These are phyloP conservation scores for Pyrenula massariospora DNA, from an alignment of 495 filamentous ascomycete genomes.

Conservation along the genomic window DNA sequence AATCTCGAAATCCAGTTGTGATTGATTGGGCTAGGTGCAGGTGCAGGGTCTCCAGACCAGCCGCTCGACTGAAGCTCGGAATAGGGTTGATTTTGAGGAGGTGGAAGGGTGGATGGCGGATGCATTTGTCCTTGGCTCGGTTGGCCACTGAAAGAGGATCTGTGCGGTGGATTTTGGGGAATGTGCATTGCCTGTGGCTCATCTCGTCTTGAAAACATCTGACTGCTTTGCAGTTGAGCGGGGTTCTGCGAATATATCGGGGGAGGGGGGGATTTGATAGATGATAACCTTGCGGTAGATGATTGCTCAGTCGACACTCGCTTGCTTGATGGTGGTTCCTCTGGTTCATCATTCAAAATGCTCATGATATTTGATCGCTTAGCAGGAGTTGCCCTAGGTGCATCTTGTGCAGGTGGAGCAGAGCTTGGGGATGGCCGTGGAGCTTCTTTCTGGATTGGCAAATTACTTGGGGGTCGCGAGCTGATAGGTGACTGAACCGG, in stretches of 20 bases:
- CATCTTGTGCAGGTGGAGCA: slow-evolving; percentile 22
- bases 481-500: slow-evolving; percentile 1
- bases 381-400: slow-evolving; percentile 34
- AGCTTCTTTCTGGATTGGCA: slow-evolving; percentile 29
- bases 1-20: neutral
- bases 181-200: neutral
- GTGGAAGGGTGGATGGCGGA: neutral
- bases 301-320: slow-evolving; percentile 7
- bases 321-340: slow-evolving; percentile 41
- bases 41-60: neutral
- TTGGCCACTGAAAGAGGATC: neutral
- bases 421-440: slow-evolving; percentile 25
- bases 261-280: neutral
- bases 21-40: neutral
- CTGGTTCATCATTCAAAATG: slow-evolving; percentile 45
- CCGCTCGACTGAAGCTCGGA: neutral
- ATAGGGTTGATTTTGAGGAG: neutral
- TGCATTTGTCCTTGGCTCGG: neutral
- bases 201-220: neutral
- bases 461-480: slow-evolving; percentile 18
- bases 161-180: neutral
- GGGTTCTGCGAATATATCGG: neutral
- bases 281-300: neutral
- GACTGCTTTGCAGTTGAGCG: neutral
- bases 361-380: slow-evolving; percentile 51